Percentiles rank a stretch among this genome's conserved stretches.
phyloP scores from a whole-genome alignment of 768 basidiomycete genomes.

The Leucocoprinus sp. region DNA sequence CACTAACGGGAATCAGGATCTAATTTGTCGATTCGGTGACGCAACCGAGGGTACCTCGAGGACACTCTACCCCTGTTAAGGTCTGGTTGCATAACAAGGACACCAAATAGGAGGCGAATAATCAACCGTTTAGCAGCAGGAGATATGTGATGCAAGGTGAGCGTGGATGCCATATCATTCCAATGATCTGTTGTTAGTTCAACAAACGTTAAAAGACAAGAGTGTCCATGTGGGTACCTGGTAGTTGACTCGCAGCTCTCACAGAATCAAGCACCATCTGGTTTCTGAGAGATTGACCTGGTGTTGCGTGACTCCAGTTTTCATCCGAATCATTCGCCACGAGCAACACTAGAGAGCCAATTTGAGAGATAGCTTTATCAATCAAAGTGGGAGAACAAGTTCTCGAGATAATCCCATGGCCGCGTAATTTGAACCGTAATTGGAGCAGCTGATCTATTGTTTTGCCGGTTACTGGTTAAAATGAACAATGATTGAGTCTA shows the following conservation, averaged over 20 bases:
- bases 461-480: conserved; percentile 9
- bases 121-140: conserved; percentile 54
- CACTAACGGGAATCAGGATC: not conserved
- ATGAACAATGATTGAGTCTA: too few relatives aligned
- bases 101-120: conserved; percentile 45
- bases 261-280: conserved; percentile 44
- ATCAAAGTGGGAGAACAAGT: not conserved
- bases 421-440: conserved; percentile 5
- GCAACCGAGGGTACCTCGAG: not conserved
- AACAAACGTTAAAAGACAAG: not conserved
- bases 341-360: conserved; percentile 3
- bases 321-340: conserved; percentile 10
- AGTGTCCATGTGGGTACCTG: conserved; percentile 31
- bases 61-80: conserved; percentile 16
- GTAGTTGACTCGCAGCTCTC: conserved; percentile 60
- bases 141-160: conserved; percentile 44
- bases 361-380: conserved; percentile 2
- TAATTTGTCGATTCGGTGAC: not conserved
- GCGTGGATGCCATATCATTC: conserved; percentile 33
- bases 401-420: not conserved
- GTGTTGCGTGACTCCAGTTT: not conserved
- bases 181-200: conserved; percentile 38
- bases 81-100: conserved; percentile 43
- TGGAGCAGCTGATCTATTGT: conserved; percentile 11
- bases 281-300: conserved; percentile 21